These are phyloP conservation scores for Debaryomycetaceae sp. DNA, from an alignment of 1,139 yeast species.

Conservation along the genomic window DNA sequence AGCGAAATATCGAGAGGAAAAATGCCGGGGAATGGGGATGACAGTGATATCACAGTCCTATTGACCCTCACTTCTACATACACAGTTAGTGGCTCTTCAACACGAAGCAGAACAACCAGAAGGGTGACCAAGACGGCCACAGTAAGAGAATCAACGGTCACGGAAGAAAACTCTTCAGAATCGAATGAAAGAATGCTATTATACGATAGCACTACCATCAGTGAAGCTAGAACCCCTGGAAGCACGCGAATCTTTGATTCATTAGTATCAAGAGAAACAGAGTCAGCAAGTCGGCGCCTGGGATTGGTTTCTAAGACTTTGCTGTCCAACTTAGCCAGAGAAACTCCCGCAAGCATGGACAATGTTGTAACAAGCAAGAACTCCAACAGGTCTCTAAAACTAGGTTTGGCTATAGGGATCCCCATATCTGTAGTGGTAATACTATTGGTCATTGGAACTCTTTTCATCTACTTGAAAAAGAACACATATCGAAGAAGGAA, in stretches of 20 bases:
- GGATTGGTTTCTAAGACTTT: not conserved
- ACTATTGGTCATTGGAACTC: constrained; percentile 20
- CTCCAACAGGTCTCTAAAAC: constrained; percentile 14
- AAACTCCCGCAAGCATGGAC: not conserved
- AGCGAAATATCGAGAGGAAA: not conserved
- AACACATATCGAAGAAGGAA: constrained; percentile 12
- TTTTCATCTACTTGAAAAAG: constrained; percentile 18
- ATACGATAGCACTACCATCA: not conserved
- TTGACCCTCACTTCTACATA: constrained; percentile 19
- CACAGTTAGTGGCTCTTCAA: constrained; percentile 7
- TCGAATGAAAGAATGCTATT: not conserved
- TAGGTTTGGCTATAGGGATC: constrained; percentile 44
- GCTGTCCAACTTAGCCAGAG: not conserved
- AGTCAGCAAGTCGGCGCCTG: not conserved
- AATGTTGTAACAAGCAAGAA: not conserved
- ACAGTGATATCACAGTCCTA: constrained; percentile 12
- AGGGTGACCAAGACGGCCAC: not conserved
- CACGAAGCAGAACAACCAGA: constrained; percentile 1
- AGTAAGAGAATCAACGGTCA: not conserved
- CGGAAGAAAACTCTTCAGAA: not conserved
- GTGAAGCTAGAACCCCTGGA: not conserved
- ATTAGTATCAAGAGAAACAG: too few relatives aligned
- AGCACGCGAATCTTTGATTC: not conserved
- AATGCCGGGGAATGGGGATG: constrained; percentile 4
- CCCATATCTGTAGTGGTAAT: constrained; percentile 34